A percentile compares a stretch with the other conserved stretches of the same genome.
phyloP scores from a whole-genome alignment of 331 rosid species.

The Pyrus hybrid region DNA sequence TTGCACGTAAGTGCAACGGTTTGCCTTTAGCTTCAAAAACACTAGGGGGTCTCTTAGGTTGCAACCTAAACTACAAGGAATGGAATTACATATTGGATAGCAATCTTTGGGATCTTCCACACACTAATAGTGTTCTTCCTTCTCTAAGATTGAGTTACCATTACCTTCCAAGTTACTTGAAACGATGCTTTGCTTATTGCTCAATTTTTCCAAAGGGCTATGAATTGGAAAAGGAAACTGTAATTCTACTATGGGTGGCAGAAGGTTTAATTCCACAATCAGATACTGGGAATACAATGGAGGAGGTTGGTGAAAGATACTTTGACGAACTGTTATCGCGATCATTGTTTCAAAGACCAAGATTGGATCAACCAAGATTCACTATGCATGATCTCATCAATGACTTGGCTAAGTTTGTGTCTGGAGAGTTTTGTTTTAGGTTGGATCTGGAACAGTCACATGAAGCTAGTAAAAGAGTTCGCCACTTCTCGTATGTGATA shows the following conservation, averaged over 20 bases:
- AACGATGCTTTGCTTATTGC: neutral
- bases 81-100: neutral
- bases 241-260: neutral
- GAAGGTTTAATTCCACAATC: neutral
- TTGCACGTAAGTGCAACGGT: neutral
- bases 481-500: neutral
- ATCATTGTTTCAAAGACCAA: neutral
- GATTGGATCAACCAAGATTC: neutral
- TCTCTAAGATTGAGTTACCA: neutral
- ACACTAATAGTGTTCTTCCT: neutral
- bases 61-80: neutral
- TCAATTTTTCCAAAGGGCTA: neutral
- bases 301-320: neutral
- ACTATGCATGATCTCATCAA: neutral
- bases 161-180: neutral
- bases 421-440: neutral
- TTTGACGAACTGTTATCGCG: neutral
- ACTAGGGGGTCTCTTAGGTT: neutral
- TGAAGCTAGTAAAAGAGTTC: neutral
- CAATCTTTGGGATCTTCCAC: neutral
- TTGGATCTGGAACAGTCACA: neutral
- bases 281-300: neutral
- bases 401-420: neutral
- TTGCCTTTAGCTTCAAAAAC: neutral
- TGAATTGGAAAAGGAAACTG: neutral